Conservation (phyloP, 1,139 yeast species). For the Geotrichum fermentans region DNA sequence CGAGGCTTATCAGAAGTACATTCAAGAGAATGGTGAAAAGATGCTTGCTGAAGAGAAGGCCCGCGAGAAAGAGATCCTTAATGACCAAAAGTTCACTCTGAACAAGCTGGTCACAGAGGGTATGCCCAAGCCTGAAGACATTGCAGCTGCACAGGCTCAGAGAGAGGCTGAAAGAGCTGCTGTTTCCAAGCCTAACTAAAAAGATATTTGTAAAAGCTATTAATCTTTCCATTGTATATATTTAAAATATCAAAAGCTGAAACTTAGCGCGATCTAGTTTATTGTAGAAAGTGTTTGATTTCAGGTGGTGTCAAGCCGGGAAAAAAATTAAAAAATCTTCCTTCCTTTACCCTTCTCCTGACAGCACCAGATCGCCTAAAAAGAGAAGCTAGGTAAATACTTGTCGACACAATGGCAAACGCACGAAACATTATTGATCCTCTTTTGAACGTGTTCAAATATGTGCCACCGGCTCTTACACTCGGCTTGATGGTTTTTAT, state of each 20-base stretch:
- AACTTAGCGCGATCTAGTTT: neutral
- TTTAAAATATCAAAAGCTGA: neutral
- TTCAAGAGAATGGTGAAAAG: conserved; percentile 85
- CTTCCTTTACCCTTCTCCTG: no score
- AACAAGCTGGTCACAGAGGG: conserved; percentile 83
- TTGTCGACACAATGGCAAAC: conserved; percentile 7
- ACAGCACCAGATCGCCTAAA: no score
- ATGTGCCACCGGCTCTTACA: conserved; percentile 58
- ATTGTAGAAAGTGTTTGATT: neutral
- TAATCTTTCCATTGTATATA: neutral
- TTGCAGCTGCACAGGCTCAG: conserved; percentile 61
- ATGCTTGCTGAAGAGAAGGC: conserved; percentile 71
- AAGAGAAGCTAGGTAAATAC: no score
- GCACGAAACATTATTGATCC: conserved; percentile 12
- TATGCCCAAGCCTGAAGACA: conserved; percentile 78
- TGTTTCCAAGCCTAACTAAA: no score
- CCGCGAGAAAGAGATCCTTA: conserved; percentile 73
- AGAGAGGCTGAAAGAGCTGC: conserved; percentile 30
- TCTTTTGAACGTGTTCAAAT: conserved; percentile 16
- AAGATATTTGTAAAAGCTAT: neutral
- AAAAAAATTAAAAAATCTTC: no score
- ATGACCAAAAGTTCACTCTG: conserved; percentile 70
- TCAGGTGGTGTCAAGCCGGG: neutral
- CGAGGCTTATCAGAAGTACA: conserved; percentile 72
- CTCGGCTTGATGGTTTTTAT: conserved; percentile 59